Evolutionary conservation across 192 early-diverging fungal genomes (phyloP), one percentile per base, ranked within the genome.

Genomic region (Backusella macrospora): DNA sequence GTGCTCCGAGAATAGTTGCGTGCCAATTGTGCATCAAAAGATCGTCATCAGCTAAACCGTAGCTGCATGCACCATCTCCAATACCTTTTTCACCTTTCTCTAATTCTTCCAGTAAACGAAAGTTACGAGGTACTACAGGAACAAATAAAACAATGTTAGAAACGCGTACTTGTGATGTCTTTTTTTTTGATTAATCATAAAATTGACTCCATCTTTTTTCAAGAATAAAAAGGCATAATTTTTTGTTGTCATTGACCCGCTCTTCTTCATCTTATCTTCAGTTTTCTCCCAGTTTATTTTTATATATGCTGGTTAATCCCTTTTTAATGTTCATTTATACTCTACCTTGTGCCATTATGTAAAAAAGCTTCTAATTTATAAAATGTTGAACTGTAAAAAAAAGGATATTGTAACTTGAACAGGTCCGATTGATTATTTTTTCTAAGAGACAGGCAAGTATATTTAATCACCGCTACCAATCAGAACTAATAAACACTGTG

Each of bases 81-180:
- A 92, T 88, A 49, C 94, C 95, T 85, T 99, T 98, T 77, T 98
- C 96, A 59, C 95, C 96, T 83, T 96, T 95, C 79, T 99, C 98
- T 38, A 98, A 91, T 81, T 99, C 98, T 72, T 96, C 95, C 34
- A 99, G 85, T 72, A 99, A 90, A 72, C 93, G 89, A 82, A 99
- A 98, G 84, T 96, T 98, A 78, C 96, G 92, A 59, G 98, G 98
- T 80, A 97, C 96, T 96, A 90, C 23, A 8, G 18, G 8, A 8
- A 26, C 45, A 21, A 12, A 55, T 3, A 63, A 14, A 38, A 26
- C 12, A 21, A 13, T 46, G 21, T 59, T 59, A 26, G 52, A 59
- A 59, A 59, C 52, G 52, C 52, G 21, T 59, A 13, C 8, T 59
- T 59, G 21, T 5, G 0, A 59, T 59, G 9, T 59, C 13, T 7